Evolutionary conservation across 2,329 filamentous ascomycete species (phyloP).

Genomic region (Sphaceloma murrayae): DNA sequence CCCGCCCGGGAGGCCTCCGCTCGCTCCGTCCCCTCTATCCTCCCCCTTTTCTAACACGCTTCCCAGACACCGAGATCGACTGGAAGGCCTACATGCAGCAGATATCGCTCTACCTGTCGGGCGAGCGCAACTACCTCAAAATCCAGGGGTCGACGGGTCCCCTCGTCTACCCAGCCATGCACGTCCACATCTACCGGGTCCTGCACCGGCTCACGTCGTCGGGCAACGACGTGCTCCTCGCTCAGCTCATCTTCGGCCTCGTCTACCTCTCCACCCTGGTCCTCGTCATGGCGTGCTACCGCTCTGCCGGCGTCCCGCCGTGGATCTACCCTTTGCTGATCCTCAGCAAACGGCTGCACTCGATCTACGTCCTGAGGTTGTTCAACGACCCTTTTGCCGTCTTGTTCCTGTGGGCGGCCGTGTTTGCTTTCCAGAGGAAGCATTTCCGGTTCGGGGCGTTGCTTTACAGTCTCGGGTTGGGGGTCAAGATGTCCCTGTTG

Average conservation of each 20-base stretch:
- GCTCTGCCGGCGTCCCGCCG: constrained; percentile 65
- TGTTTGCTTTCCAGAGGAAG: constrained; percentile 65
- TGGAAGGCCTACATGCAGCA: constrained; percentile 98
- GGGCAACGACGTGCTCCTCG: constrained; percentile 64
- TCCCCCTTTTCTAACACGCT: not conserved
- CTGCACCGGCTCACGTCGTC: constrained; percentile 69
- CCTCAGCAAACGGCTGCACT: constrained; percentile 85
- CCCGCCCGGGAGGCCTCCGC: too few species aligned
- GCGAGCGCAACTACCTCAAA: constrained; percentile 78
- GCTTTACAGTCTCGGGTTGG: constrained; percentile 67
- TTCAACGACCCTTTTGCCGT: constrained; percentile 95
- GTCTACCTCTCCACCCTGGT: constrained; percentile 69
- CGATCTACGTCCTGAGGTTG: constrained; percentile 80
- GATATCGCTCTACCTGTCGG: constrained; percentile 64
- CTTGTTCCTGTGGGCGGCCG: constrained; percentile 71
- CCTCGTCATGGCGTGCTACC: constrained; percentile 75
- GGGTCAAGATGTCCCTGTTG: constrained; percentile 91
- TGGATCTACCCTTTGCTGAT: constrained; percentile 81
- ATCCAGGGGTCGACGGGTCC: constrained; percentile 86
- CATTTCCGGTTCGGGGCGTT: constrained; percentile 64
- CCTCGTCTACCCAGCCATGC: constrained; percentile 85
- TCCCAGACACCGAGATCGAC: constrained; percentile 87
- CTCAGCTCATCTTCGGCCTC: constrained; percentile 73
- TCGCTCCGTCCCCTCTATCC: not conserved
- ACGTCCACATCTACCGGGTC: constrained; percentile 80